A percentile compares a stretch with the other conserved stretches of the same genome.
Evolutionary conservation across 768 basidiomycete species (phyloP).

Genomic region (Tricholoma saponaceum): DNA sequence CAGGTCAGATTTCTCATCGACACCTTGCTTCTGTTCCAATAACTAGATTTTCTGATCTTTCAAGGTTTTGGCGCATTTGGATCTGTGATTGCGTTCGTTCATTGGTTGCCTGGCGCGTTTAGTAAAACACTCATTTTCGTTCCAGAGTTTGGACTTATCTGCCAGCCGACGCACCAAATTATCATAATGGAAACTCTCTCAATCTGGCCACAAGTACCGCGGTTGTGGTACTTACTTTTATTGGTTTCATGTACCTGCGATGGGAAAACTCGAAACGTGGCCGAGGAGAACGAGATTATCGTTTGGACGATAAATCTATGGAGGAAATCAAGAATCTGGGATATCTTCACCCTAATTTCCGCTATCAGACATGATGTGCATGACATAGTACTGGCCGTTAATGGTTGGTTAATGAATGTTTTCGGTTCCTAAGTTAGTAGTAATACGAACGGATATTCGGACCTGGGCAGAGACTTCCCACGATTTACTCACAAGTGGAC

Average conservation of each 20-base stretch:
- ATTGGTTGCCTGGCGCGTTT: not conserved
- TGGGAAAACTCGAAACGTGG: slow-evolving; percentile 40
- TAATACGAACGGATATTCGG: not conserved
- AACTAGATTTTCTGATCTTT: not conserved
- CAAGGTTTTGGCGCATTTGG: slow-evolving; percentile 40
- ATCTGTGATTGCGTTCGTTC: slow-evolving; percentile 36
- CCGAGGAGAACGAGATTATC: slow-evolving; percentile 37
- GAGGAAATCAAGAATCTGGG: slow-evolving; percentile 37
- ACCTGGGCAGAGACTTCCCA: not conserved
- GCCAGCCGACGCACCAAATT: slow-evolving; percentile 41
- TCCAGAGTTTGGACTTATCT: slow-evolving; percentile 45
- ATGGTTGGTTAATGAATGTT: too few species aligned
- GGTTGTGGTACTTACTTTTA: slow-evolving; percentile 26
- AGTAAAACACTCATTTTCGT: not conserved
- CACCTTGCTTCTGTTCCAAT: not conserved
- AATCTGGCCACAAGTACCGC: slow-evolving; percentile 36
- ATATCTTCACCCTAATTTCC: slow-evolving; percentile 41
- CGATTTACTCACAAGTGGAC: not conserved
- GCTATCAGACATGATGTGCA: slow-evolving; percentile 28
- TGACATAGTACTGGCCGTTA: not conserved
- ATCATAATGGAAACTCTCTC: slow-evolving; percentile 42
- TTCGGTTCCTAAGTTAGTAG: too few species aligned
- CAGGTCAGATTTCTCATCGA: slow-evolving; percentile 21
- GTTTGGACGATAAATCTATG: slow-evolving; percentile 32
- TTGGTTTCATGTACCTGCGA: slow-evolving; percentile 31